phyloP scores from a whole-genome alignment of 2,329 filamentous ascomycete species.

The Colletotrichum viniferum region DNA sequence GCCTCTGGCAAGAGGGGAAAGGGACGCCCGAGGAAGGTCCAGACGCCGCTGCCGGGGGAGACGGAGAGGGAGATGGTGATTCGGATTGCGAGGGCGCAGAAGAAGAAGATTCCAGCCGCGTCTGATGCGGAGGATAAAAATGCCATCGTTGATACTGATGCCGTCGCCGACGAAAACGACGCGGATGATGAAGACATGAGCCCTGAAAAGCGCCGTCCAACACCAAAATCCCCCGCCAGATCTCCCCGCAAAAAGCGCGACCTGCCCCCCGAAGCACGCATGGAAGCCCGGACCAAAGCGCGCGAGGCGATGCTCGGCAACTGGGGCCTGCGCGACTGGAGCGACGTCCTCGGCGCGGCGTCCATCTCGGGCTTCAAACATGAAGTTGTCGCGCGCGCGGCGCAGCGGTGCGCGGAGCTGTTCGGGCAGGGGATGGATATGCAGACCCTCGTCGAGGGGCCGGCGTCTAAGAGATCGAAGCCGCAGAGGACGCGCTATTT shows the following conservation, averaged over 20 bases:
- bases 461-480: constrained; percentile 22
- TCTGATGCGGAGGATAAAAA: constrained; percentile 17
- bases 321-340: constrained; percentile 75
- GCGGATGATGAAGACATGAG: neutral
- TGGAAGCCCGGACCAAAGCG: constrained; percentile 24
- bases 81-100: constrained; percentile 49
- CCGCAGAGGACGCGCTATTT: neutral
- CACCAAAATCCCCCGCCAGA: constrained; percentile 10
- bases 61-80: constrained; percentile 49
- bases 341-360: constrained; percentile 80
- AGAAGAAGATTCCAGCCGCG: constrained; percentile 21
- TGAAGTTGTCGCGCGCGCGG: constrained; percentile 68
- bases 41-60: constrained; percentile 46
- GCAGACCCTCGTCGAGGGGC: constrained; percentile 51
- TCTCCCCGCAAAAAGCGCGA: constrained; percentile 17
- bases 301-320: constrained; percentile 29
- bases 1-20: constrained; percentile 20
- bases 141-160: accelerated
- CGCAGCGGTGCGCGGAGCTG: constrained; percentile 74
- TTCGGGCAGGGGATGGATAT: constrained; percentile 77
- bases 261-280: neutral
- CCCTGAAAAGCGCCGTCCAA: neutral
- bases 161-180: neutral
- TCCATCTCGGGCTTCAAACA: constrained; percentile 73
- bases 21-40: constrained; percentile 46